Conservation (phyloP, 2,329 filamentous ascomycete genomes). For the Elsinoe batatas region DNA sequence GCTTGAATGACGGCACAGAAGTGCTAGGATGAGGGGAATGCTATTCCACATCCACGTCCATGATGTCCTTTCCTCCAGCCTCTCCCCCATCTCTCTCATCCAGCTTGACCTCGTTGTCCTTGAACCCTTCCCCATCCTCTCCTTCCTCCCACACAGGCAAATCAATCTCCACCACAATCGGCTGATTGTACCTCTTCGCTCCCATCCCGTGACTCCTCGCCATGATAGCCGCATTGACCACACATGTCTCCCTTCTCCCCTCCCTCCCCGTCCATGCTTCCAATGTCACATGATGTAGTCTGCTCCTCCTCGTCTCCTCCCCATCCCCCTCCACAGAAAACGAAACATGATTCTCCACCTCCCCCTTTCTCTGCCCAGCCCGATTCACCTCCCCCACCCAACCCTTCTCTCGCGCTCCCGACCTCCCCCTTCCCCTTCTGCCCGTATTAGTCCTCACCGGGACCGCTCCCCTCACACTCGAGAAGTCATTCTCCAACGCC, state of each 20-base stretch:
- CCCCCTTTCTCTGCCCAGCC: background rate
- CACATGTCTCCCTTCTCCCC: conserved; percentile 57
- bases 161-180: conserved; percentile 74
- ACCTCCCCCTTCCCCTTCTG: background rate
- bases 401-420: background rate
- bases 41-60: background rate
- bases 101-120: background rate
- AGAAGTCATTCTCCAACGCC: conserved; percentile 8
- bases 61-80: background rate
- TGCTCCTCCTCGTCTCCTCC: conserved; percentile 1
- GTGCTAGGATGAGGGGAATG: background rate
- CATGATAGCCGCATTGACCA: conserved; percentile 72
- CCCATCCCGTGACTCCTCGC: conserved; percentile 47
- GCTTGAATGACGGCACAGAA: background rate
- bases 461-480: background rate
- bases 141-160: conserved; percentile 47
- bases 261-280: conserved; percentile 1
- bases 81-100: background rate
- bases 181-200: conserved; percentile 61
- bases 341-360: conserved; percentile 9
- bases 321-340: background rate
- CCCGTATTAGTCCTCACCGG: background rate
- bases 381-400: background rate
- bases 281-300: conserved; percentile 5
- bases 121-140: background rate